Evolutionary conservation across 2,329 filamentous ascomycete genomes (phyloP).

Genomic region (Colletotrichum graminicola): DNA sequence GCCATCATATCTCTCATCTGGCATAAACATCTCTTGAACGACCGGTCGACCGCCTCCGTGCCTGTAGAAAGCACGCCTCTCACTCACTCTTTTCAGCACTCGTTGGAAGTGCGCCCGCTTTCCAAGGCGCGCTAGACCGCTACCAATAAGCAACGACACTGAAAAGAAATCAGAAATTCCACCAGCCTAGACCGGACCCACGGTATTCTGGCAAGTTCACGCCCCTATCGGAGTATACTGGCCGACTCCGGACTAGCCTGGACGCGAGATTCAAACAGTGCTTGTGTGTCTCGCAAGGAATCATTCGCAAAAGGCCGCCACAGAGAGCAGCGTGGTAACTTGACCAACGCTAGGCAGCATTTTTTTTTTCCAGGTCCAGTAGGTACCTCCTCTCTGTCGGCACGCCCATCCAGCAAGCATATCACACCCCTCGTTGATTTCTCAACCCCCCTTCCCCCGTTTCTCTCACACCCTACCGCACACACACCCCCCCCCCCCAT

Average conservation of each 20-base stretch:
- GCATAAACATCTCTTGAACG: background rate
- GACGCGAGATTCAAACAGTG: conserved; percentile 35
- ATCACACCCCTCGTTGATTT: conserved; percentile 5
- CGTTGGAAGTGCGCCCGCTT: conserved; percentile 29
- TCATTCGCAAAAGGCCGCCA: conserved; percentile 34
- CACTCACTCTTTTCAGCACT: conserved; percentile 33
- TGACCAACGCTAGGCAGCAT: conserved; percentile 41
- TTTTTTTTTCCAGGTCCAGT: too few species aligned
- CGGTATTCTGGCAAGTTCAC: conserved; percentile 35
- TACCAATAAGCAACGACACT: conserved; percentile 41
- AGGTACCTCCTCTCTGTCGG: too few species aligned
- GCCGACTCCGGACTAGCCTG: conserved; percentile 23
- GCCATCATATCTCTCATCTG: background rate
- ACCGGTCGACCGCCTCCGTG: background rate
- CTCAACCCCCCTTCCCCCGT: background rate
- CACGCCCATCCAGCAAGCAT: conserved; percentile 1
- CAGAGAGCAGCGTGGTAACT: conserved; percentile 42
- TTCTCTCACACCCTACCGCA: background rate
- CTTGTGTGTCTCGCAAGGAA: conserved; percentile 32
- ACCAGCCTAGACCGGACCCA: conserved; percentile 27
- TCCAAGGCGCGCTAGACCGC: conserved; percentile 33
- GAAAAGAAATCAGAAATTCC: conserved; percentile 41
- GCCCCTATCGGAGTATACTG: conserved; percentile 29
- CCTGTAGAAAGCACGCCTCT: background rate
- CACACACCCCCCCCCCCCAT: conserved; percentile 11